Percentiles rank a stretch among this genome's conserved stretches.
Evolutionary conservation across 2,329 filamentous ascomycete genomes (phyloP).

Genomic region (Trichoderma pleuroti): DNA sequence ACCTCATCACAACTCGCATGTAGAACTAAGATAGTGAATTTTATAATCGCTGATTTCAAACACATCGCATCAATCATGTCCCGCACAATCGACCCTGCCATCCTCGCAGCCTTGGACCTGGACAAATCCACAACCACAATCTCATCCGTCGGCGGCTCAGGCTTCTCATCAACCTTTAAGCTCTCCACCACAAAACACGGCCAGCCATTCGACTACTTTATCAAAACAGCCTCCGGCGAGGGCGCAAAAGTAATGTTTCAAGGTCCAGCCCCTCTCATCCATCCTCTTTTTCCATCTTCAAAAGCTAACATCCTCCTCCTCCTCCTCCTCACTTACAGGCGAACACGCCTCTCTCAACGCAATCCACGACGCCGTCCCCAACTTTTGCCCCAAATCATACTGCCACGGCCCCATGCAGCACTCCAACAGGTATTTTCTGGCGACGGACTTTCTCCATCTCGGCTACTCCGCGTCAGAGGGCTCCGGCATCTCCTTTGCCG

Average conservation of each 20-base stretch:
- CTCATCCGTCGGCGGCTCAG: constrained; percentile 60
- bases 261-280: constrained; percentile 39
- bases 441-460: constrained; percentile 78
- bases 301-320: neutral
- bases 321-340: constrained; percentile 43
- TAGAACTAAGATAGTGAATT: neutral
- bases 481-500: constrained; percentile 59
- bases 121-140: constrained; percentile 54
- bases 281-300: neutral
- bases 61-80: constrained; percentile 33
- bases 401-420: constrained; percentile 62
- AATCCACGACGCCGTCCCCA: constrained; percentile 67
- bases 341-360: constrained; percentile 83
- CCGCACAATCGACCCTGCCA: constrained; percentile 57
- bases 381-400: constrained; percentile 71
- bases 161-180: constrained; percentile 66
- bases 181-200: constrained; percentile 46
- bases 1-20: neutral
- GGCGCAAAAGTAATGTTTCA: constrained; percentile 66
- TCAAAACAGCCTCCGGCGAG: constrained; percentile 64
- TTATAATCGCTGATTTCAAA: neutral
- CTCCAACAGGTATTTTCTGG: constrained; percentile 55
- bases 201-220: constrained; percentile 58
- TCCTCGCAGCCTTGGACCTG: constrained; percentile 58
- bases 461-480: constrained; percentile 40